phyloP scores from a whole-genome alignment of 2,329 filamentous ascomycete genomes.

The Eurotiales sp. region DNA sequence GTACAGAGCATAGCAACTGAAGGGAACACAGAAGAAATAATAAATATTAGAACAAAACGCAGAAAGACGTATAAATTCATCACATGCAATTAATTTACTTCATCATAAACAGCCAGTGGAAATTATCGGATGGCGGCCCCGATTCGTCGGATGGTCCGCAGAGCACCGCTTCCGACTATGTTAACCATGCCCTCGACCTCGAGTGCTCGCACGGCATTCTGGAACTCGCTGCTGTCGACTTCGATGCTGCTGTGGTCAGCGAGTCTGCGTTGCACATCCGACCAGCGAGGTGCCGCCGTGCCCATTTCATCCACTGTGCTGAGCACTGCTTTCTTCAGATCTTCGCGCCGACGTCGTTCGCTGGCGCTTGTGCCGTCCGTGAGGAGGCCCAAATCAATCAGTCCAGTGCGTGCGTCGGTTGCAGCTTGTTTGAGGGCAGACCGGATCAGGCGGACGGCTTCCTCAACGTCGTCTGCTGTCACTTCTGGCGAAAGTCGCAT shows the following conservation, averaged over 20 bases:
- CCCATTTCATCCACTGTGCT: conserved; percentile 76
- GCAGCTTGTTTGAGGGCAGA: conserved; percentile 93
- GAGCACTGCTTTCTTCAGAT: conserved; percentile 77
- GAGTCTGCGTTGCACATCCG: conserved; percentile 71
- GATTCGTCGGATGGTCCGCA: conserved; percentile 76
- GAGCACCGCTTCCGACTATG: conserved; percentile 76
- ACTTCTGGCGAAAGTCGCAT: conserved; percentile 83
- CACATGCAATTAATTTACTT: background rate
- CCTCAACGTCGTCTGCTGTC: conserved; percentile 75
- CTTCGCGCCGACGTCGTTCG: conserved; percentile 77
- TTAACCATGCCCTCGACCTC: conserved; percentile 83
- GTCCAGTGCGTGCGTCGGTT: conserved; percentile 83
- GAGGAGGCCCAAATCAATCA: conserved; percentile 94
- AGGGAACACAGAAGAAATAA: no score
- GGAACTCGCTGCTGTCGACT: conserved; percentile 76
- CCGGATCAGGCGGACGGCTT: conserved; percentile 90
- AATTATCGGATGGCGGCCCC: conserved; percentile 40
- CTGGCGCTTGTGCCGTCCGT: conserved; percentile 89
- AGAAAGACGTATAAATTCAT: no score
- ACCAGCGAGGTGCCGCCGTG: conserved; percentile 66
- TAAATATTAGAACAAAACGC: no score
- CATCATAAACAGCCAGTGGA: background rate
- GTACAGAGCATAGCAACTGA: no score
- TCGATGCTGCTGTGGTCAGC: conserved; percentile 65
- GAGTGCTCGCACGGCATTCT: conserved; percentile 71